These are phyloP conservation scores for Solanum pimpinellifolium DNA, from an alignment of 257 asterid genomes.

Conservation along the genomic window DNA sequence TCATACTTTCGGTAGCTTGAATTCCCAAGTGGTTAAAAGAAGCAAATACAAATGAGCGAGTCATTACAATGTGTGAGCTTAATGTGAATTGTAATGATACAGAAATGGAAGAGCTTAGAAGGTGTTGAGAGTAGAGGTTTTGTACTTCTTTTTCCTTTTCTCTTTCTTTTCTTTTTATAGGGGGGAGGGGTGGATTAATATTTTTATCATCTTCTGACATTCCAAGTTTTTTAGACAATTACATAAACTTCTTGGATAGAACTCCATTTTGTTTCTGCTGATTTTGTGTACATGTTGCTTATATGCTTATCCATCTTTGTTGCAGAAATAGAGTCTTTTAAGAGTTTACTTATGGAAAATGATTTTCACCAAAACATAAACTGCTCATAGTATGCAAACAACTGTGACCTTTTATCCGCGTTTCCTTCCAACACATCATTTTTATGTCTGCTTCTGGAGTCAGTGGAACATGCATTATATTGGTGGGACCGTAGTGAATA, in stretches of 20 bases:
- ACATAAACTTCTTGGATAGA: not conserved
- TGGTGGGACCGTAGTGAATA: not conserved
- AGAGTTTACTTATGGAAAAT: not conserved
- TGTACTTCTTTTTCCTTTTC: not conserved
- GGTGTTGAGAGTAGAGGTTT: not conserved
- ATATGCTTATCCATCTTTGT: not conserved
- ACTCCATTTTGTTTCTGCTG: not conserved
- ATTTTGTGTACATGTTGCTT: not conserved
- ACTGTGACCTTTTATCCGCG: not conserved
- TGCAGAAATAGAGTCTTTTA: not conserved
- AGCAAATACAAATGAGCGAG: not conserved
- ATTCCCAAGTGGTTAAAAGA: not conserved
- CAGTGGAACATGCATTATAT: not conserved
- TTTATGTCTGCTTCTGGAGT: not conserved
- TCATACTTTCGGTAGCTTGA: not conserved
- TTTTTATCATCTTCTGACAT: not conserved
- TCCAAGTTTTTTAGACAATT: not conserved
- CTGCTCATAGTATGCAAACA: not conserved
- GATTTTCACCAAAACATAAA: not conserved
- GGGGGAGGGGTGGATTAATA: not conserved
- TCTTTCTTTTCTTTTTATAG: not conserved
- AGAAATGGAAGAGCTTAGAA: not conserved
- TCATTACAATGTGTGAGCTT: not conserved
- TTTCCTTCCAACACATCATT: not conserved
- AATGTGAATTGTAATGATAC: not conserved